phyloP scores from a whole-genome alignment of 495 filamentous ascomycete species.

The Podospora pseudocomata region DNA sequence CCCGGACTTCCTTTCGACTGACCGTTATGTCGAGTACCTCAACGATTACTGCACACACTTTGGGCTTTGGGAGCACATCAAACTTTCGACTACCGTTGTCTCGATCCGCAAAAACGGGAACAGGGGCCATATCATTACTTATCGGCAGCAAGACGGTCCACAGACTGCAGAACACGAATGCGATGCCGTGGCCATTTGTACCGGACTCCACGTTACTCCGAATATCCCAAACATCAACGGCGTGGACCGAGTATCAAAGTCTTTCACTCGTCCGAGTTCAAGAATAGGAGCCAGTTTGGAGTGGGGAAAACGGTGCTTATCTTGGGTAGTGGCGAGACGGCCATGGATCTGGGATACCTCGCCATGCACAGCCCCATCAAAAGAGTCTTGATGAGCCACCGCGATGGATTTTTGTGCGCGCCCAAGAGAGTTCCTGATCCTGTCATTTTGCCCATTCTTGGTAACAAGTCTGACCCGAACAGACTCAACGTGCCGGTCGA shows the following conservation, averaged over 20 bases:
- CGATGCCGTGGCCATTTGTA: conserved; percentile 38
- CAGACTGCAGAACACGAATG: conserved; percentile 28
- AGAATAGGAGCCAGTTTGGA: conserved; percentile 37
- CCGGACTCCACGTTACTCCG: conserved; percentile 24
- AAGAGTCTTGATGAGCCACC: conserved; percentile 40
- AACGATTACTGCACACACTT: conserved; percentile 41
- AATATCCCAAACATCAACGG: conserved; percentile 39
- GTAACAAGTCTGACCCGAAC: conserved; percentile 26
- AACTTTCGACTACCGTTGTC: conserved; percentile 31
- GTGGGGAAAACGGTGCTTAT: conserved; percentile 39
- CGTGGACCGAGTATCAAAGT: conserved; percentile 36
- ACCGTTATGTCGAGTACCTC: conserved; percentile 36
- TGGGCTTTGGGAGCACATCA: conserved; percentile 37
- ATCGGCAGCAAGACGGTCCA: no score
- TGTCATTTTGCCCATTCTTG: conserved; percentile 25
- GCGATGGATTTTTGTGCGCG: conserved; percentile 41
- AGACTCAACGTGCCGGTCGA: conserved; percentile 42
- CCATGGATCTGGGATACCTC: conserved; percentile 40
- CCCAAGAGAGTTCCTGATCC: conserved; percentile 23
- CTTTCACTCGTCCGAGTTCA: conserved; percentile 45
- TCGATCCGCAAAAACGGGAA: conserved; percentile 21
- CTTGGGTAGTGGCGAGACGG: conserved; percentile 45
- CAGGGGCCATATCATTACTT: conserved; percentile 21
- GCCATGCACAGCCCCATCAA: conserved; percentile 39
- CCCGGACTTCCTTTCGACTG: conserved; percentile 37